These are phyloP conservation scores for Microdochium paspali DNA, from an alignment of 2,329 filamentous ascomycete genomes.

Conservation along the genomic window DNA sequence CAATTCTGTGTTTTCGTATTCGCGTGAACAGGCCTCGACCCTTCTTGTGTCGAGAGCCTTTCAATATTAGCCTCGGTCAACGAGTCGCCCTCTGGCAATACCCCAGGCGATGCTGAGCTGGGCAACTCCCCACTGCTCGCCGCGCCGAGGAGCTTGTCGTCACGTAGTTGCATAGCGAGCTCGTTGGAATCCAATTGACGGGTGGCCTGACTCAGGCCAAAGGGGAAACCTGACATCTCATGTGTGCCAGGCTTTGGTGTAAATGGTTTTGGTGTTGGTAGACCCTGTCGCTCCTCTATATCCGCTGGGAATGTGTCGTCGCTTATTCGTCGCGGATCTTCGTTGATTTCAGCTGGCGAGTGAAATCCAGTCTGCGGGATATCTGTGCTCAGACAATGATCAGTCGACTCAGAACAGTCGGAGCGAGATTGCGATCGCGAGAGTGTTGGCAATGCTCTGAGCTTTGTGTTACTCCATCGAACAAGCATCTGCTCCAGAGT, in stretches of 20 bases:
- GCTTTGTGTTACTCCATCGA: slow-evolving; percentile 46
- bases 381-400: slow-evolving; percentile 23
- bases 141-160: slow-evolving; percentile 36
- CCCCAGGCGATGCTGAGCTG: slow-evolving; percentile 3
- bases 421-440: slow-evolving; percentile 21
- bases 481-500: slow-evolving; percentile 63
- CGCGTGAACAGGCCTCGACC: not conserved
- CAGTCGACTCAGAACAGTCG: slow-evolving; percentile 35
- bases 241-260: slow-evolving; percentile 22
- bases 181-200: slow-evolving; percentile 23
- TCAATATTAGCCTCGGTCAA: slow-evolving; percentile 46
- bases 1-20: not conserved
- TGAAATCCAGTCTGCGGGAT: slow-evolving; percentile 9
- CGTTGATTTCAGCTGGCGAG: slow-evolving; percentile 8
- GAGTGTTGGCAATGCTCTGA: slow-evolving; percentile 10
- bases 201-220: slow-evolving; percentile 21
- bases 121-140: slow-evolving; percentile 25
- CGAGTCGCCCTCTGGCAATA: slow-evolving; percentile 29
- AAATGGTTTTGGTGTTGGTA: slow-evolving; percentile 30
- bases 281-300: slow-evolving; percentile 3
- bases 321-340: not conserved
- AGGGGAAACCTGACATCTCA: slow-evolving; percentile 28
- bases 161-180: slow-evolving; percentile 31
- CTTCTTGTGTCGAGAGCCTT: slow-evolving; percentile 27
- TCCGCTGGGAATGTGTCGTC: slow-evolving; percentile 3